Conservation (phyloP, 179 eudicot genomes). For the Vitellaria paradoxa region DNA sequence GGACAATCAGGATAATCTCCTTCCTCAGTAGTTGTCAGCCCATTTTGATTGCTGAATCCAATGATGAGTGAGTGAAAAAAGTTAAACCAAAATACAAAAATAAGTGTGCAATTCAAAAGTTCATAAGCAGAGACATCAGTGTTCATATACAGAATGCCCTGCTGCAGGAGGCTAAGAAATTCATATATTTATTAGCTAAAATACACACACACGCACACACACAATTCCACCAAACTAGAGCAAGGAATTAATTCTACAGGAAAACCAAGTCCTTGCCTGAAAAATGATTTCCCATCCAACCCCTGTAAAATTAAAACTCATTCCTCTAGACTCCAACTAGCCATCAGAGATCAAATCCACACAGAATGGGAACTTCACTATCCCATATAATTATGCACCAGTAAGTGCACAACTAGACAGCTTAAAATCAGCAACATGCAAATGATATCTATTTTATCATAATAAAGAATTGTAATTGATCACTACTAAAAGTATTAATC, state of each 20-base stretch:
- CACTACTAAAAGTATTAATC: background rate
- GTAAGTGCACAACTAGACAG: background rate
- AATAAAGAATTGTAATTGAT: background rate
- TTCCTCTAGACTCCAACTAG: background rate
- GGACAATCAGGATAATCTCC: slow-evolving; percentile 41
- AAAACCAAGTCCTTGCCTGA: background rate
- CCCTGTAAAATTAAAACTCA: background rate
- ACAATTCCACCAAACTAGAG: background rate
- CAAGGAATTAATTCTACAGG: background rate
- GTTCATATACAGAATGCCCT: background rate
- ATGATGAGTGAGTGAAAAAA: background rate
- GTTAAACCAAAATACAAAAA: background rate
- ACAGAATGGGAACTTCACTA: slow-evolving; percentile 2
- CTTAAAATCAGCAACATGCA: background rate
- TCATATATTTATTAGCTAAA: background rate
- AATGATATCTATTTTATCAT: too few relatives aligned
- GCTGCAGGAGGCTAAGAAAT: background rate
- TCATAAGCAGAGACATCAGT: background rate
- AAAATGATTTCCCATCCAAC: background rate
- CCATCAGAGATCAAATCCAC: slow-evolving; percentile 8
- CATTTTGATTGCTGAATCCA: slow-evolving; percentile 46
- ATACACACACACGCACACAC: background rate
- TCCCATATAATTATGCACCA: background rate
- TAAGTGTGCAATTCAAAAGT: background rate
- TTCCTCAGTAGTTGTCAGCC: slow-evolving; percentile 40